Evolutionary conservation across 2,329 filamentous ascomycete genomes (phyloP).

Genomic region (Alternaria dauci): DNA sequence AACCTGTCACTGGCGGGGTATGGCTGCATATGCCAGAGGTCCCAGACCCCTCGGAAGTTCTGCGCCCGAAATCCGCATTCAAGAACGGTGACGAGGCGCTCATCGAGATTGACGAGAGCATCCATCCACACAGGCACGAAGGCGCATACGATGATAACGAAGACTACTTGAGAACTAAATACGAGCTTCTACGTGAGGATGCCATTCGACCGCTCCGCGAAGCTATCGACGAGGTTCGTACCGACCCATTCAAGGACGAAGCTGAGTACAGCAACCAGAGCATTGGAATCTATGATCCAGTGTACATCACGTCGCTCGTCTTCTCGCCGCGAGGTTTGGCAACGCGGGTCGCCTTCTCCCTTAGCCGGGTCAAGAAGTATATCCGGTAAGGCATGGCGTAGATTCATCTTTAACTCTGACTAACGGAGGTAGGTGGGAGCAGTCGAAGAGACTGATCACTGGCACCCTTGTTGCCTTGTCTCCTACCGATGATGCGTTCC

Average conservation of each 20-base stretch:
- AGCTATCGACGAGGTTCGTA: slow-evolving; percentile 62
- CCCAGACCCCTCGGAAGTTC: slow-evolving; percentile 63
- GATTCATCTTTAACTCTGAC: not conserved
- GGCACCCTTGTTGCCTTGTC: slow-evolving; percentile 65
- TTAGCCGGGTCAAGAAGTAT: slow-evolving; percentile 68
- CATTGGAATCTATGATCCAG: slow-evolving; percentile 58
- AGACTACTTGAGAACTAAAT: slow-evolving; percentile 76
- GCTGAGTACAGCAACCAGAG: slow-evolving; percentile 50
- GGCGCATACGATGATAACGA: slow-evolving; percentile 68
- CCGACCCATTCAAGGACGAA: slow-evolving; percentile 57
- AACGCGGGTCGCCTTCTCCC: slow-evolving; percentile 74
- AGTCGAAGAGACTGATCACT: slow-evolving; percentile 65
- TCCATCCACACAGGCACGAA: slow-evolving; percentile 46
- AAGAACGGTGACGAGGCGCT: slow-evolving; percentile 18
- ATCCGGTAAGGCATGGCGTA: slow-evolving; percentile 57
- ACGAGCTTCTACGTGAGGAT: slow-evolving; percentile 79
- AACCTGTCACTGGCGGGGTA: slow-evolving; percentile 28
- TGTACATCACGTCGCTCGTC: slow-evolving; percentile 71
- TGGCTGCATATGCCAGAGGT: slow-evolving; percentile 60
- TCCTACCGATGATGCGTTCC: slow-evolving; percentile 68
- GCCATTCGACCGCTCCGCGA: slow-evolving; percentile 72
- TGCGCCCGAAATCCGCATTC: slow-evolving; percentile 15
- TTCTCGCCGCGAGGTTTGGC: slow-evolving; percentile 70
- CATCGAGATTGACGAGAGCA: slow-evolving; percentile 29
- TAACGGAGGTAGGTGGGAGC: slow-evolving; percentile 61